A percentile compares a stretch with the other conserved stretches of the same genome.
These are phyloP conservation scores for Aureobasidium sp. DNA, from an alignment of 2,329 filamentous ascomycete species.

Conservation along the genomic window DNA sequence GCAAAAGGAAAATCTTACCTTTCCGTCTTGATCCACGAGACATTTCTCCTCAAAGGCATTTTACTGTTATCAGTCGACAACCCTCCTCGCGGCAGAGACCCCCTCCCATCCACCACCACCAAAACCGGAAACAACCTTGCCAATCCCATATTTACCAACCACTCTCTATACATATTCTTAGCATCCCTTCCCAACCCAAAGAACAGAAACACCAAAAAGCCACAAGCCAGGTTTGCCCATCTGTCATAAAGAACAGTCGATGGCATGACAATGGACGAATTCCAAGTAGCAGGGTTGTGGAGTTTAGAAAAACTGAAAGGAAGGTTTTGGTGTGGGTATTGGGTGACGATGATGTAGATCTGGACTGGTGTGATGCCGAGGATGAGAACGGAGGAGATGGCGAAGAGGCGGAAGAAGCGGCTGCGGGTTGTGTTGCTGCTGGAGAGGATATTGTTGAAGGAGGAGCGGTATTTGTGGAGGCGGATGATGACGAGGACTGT, in stretches of 20 bases:
- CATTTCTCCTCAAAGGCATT: not conserved
- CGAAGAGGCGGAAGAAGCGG: conserved; percentile 53
- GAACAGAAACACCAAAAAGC: conserved; percentile 50
- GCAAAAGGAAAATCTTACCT: not conserved
- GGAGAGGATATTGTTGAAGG: conserved; percentile 48
- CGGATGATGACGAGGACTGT: conserved; percentile 51
- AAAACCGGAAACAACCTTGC: not conserved
- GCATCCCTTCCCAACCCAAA: conserved; percentile 37
- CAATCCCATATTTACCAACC: not conserved
- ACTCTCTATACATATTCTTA: conserved; percentile 38
- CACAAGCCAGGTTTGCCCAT: conserved; percentile 48
- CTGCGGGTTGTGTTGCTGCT: conserved; percentile 47
- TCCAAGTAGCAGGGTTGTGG: conserved; percentile 42
- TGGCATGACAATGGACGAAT: conserved; percentile 39
- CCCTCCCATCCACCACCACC: not conserved
- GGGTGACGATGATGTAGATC: conserved; percentile 40
- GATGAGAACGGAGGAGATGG: conserved; percentile 45
- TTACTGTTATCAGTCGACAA: not conserved
- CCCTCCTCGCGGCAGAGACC: not conserved
- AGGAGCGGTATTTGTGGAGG: conserved; percentile 50
- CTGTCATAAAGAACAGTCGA: conserved; percentile 42
- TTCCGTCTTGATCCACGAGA: not conserved
- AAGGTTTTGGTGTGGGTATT: conserved; percentile 25
- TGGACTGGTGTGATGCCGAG: conserved; percentile 45
- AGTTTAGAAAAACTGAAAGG: conserved; percentile 41